Conservation (phyloP, 257 asterid genomes). For the Sherardia arvensis region DNA sequence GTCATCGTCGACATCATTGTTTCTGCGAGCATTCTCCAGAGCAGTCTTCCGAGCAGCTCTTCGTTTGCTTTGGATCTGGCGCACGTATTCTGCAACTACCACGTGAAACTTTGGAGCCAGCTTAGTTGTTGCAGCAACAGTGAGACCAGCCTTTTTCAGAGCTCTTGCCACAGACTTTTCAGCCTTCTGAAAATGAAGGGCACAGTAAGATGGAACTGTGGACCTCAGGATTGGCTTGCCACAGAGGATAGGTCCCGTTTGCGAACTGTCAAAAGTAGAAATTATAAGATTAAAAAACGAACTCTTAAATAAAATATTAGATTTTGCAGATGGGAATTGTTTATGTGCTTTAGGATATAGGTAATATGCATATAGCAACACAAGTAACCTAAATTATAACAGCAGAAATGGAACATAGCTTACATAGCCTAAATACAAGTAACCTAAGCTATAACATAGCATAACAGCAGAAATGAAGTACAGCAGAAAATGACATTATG, state of each 20-base stretch:
- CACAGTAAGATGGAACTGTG: conserved; percentile 69
- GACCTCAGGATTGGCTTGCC: conserved; percentile 83
- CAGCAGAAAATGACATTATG: neutral
- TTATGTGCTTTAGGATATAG: neutral
- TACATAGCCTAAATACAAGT: neutral
- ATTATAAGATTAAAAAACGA: neutral
- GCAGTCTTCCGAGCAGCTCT: conserved; percentile 41
- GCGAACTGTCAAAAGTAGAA: conserved; percentile 41
- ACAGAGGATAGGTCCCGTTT: conserved; percentile 77
- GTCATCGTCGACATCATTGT: conserved; percentile 40
- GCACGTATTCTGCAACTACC: conserved; percentile 51
- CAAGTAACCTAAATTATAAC: neutral
- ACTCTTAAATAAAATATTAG: neutral
- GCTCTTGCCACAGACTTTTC: conserved; percentile 76
- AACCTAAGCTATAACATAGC: neutral
- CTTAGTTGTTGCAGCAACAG: conserved; percentile 54
- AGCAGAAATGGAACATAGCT: too few relatives aligned
- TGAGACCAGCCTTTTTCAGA: conserved; percentile 73
- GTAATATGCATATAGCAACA: neutral
- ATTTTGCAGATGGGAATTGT: neutral
- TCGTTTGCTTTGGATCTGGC: conserved; percentile 69
- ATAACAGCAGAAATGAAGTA: neutral
- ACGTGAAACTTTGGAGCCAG: conserved; percentile 80
- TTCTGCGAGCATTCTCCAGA: conserved; percentile 29
- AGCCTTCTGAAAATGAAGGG: conserved; percentile 66